Evolutionary conservation across 805 yeast species (phyloP).

Genomic region (Candida tibetensis): DNA sequence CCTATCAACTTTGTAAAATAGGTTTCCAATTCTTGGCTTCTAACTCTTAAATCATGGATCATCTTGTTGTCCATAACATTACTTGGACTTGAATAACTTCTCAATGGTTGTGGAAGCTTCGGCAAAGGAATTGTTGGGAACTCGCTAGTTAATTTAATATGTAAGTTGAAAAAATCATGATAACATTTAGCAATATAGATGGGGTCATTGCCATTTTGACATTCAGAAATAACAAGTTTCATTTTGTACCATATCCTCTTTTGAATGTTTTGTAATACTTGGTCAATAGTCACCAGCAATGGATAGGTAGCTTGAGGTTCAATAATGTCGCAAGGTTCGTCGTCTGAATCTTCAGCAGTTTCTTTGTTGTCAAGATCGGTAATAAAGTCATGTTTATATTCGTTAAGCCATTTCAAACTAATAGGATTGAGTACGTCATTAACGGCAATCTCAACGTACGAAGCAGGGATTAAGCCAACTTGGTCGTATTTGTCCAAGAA

Average conservation of each 20-base stretch:
- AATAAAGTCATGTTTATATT: conserved; percentile 7
- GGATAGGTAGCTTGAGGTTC: too few relatives aligned
- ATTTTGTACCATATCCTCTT: conserved; percentile 33
- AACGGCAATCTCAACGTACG: conserved; percentile 38
- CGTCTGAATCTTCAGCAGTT: too few relatives aligned
- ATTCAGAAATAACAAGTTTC: conserved; percentile 24
- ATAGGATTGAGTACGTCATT: conserved; percentile 36
- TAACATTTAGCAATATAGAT: conserved; percentile 30
- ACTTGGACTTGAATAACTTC: conserved; percentile 5
- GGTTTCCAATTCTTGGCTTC: conserved; percentile 24
- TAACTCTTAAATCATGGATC: conserved; percentile 14
- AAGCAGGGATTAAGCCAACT: conserved; percentile 37
- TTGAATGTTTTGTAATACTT: conserved; percentile 24
- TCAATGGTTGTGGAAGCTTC: conserved; percentile 30
- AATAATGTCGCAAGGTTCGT: too few relatives aligned
- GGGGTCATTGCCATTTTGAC: conserved; percentile 11
- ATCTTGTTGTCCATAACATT: conserved; percentile 11
- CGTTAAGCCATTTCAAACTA: conserved; percentile 30
- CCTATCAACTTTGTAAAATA: conserved; percentile 23
- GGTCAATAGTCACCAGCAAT: conserved; percentile 21
- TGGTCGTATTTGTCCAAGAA: conserved; percentile 18
- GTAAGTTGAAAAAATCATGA: conserved; percentile 38
- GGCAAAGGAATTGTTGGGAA: conserved; percentile 19
- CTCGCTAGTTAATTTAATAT: conserved; percentile 13
- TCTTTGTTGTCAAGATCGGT: conserved; percentile 1